Base-by-base conservation (phyloP, 305 asterid species). In the Lippia alba region DNA sequence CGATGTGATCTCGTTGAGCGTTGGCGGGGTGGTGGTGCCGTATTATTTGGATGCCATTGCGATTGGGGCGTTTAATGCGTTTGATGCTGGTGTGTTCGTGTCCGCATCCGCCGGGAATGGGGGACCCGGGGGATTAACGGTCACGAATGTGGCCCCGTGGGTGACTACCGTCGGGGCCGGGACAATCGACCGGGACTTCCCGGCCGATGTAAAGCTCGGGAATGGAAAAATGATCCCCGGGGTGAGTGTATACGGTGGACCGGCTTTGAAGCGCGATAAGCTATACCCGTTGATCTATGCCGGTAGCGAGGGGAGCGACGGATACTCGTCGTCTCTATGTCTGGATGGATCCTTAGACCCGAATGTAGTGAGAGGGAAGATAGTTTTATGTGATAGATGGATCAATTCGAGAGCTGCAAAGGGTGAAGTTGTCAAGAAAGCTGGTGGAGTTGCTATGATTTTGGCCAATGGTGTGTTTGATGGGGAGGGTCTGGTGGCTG, bases 41-140 rank as follows among this genome's bases (percentile, higher is more conserved):
- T 93, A 93, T 79, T 75, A 87, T 59, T 84, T 90, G 15, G 98
- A 93, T 58, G 86, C 96, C 33, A 93, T 93, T 4, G 97, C 98
- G 3, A 87, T 90, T 12, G 93, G 87, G 0, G 89, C 98, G 0
- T 93, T 85, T 65, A 85, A 87, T 4, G 98, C 98, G 3, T 65
- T 61, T 0, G 91, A 87, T 14, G 87, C 90, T 8, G 97, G 98
- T 0, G 58, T 93, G 14, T 86, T 93, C 62, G 96, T 93, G 4
- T 93, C 98, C 0, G 90, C 96, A 30, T 93, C 98, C 5, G 98
- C 98, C 15, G 98, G 98, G 0, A 93, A 93, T 73, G 95, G 93
- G 20, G 98, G 98, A 0, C 98, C 98, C 8, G 95, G 96, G 4
- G 96, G 93, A 12, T 73, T 87, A 12, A 89, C 97, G 0, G 95